Evolutionary conservation across 169 alveolate genomes (phyloP).

Genomic region (Amoebophrya sp.): DNA sequence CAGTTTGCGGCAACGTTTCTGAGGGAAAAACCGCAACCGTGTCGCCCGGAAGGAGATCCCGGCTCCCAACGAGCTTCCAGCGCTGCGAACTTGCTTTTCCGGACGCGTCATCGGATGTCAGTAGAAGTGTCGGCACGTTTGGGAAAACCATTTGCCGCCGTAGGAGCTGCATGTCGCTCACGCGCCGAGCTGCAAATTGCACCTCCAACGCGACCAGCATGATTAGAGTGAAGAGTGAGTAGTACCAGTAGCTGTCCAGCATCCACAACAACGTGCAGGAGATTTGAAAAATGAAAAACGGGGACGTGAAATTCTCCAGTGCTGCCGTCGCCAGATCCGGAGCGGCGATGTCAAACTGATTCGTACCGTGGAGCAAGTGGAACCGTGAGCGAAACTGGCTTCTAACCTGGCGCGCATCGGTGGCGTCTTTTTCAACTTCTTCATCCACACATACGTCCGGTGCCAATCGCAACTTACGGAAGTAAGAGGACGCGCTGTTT

Average conservation of each 20-base stretch:
- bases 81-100: too few relatives aligned
- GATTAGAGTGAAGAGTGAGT: conserved; percentile 76
- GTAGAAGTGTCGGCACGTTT: too few relatives aligned
- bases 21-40: conserved; percentile 38
- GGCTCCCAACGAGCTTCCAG: conserved; percentile 61
- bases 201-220: conserved; percentile 68
- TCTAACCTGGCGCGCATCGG: too few relatives aligned
- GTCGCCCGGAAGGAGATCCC: conserved; percentile 85
- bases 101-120: too few relatives aligned
- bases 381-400: too few relatives aligned
- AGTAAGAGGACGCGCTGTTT: too few relatives aligned
- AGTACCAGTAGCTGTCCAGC: conserved; percentile 88
- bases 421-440: too few relatives aligned
- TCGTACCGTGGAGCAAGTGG: not conserved
- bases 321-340: not conserved
- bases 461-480: too few relatives aligned
- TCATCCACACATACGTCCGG: too few relatives aligned
- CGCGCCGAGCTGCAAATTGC: conserved; percentile 53
- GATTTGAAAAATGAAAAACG: conserved; percentile 91
- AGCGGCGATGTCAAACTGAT: not conserved
- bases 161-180: conserved; percentile 59
- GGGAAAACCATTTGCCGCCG: conserved; percentile 73
- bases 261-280: conserved; percentile 87
- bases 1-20: not conserved
- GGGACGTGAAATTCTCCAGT: conserved; percentile 40